Base-by-base conservation (phyloP, 1,284 basidiomycete species). In the Gymnopus androsaceus region DNA sequence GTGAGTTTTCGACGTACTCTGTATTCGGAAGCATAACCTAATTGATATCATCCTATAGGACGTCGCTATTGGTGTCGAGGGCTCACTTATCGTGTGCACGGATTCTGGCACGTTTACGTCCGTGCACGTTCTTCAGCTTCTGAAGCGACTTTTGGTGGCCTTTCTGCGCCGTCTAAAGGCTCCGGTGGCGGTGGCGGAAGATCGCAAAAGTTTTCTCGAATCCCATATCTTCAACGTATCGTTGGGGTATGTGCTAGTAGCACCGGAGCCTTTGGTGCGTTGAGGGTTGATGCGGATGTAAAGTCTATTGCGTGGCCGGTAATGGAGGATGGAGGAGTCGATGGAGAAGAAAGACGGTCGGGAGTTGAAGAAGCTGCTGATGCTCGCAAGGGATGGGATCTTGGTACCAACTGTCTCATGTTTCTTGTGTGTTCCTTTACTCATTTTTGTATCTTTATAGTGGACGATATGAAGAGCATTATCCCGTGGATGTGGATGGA, bases 81-180 rank as follows among this genome's bases (percentile, higher is more conserved):
- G 95, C 2, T 85, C 90, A 6, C 83, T 98, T 64, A 89, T 98
- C 64, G 81, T 98, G 40, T 97, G 94, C 72, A 98, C 96, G 0
- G 87, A 90, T 62, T 95, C 95, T 1, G 96, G 0, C 95, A 98
- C 64, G 95, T 98, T 28, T 98, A 92, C 65, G 82, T 95, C 21
- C 86, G 93, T 25, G 81, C 86, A 17, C 82, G 92, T 14, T 63
- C 74, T 28, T 81, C 81, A 66, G 66, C 69, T 12, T 68, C 67
- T 25, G 68, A 71, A 34, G 58, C 67, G 36, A 59, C 65, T 34
- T 50, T 50, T 58, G 57, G 73, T 61, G 90, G 90, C 62, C 71
- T 25, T 8, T 38, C 12, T 14, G n/a, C n/a, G n/a, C n/a, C n/a
- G n/a, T n/a, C n/a, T n/a, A n/a, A 68, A 70, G 45, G 56, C 67